phyloP scores from a whole-genome alignment of 352 stramenopile genomes.

The Paralagenidium karlingii region DNA sequence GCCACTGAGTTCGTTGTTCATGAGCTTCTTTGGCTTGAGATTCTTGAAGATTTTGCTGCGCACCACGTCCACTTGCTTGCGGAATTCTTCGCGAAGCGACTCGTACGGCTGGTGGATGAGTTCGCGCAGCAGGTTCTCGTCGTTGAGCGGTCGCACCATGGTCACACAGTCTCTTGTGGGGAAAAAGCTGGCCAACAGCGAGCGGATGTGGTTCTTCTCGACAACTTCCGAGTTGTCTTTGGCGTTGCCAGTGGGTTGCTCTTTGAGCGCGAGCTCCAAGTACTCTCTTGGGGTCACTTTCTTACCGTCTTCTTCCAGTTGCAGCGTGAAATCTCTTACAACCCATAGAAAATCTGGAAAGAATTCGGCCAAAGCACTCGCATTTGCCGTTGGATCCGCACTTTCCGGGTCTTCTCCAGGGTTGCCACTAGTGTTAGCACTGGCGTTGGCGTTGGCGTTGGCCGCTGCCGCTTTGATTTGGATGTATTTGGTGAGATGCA shows the following conservation, averaged over 20 bases:
- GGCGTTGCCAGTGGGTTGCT: constrained; percentile 22
- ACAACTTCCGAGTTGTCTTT: too few species aligned
- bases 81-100: constrained; percentile 58
- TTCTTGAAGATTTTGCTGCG: constrained; percentile 34
- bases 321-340: constrained; percentile 82
- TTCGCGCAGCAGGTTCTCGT: constrained; percentile 39
- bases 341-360: constrained; percentile 86
- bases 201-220: constrained; percentile 51
- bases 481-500: constrained; percentile 86
- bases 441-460: constrained; percentile 3
- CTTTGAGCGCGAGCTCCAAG: constrained; percentile 57
- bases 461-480: constrained; percentile 39
- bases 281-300: constrained; percentile 52
- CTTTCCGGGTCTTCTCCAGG: not conserved
- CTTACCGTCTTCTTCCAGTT: constrained; percentile 50
- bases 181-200: constrained; percentile 51
- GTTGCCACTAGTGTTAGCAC: constrained; percentile 2
- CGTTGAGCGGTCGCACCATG: constrained; percentile 59
- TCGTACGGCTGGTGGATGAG: constrained; percentile 40
- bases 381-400: not conserved
- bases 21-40: constrained; percentile 56
- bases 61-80: constrained; percentile 38
- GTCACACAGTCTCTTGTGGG: constrained; percentile 62
- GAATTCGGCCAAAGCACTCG: constrained; percentile 51
- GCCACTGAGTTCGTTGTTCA: constrained; percentile 41